Evolutionary conservation across 2,329 filamentous ascomycete genomes (phyloP), one percentile per base, ranked within the genome.

Genomic region (Camillea tinctor): DNA sequence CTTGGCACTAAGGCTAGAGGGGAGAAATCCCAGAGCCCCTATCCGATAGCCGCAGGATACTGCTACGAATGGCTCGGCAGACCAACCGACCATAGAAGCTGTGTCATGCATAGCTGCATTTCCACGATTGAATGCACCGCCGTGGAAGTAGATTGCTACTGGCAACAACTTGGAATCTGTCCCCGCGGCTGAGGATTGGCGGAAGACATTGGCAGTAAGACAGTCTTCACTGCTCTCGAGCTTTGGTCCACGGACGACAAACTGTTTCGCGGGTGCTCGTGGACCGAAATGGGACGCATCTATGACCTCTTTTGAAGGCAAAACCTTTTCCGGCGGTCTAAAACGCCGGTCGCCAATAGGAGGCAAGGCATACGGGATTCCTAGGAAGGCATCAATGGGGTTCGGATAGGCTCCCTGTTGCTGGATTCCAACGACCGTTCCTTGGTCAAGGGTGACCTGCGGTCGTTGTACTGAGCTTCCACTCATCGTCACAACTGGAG

Each of bases 1-100:
- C 22, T 79, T 78, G 7, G 78, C 73, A 59, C 81, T 77, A 58
- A 85, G 69, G 9, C 66, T 71, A 57, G 73, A 86, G 22, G 79
- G 79, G n/a, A 89, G 68, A 68, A 90, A 89, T 0, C 88, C 88
- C 67, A 88, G 78, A 3, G 82, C 81, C 8, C 81, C 80, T 48
- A 87, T 77, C 8, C 85, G 78, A 68, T 86, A 80, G 64, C 78
- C 78, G 67, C 82, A 78, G 36, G 76, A 78, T 1, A 83, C 75
- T 4, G 73, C 80, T 49, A 85, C 75, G 57, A 83, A 77, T 0
- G 79, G 78, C 57, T 76, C 66, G 11, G 67, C 71, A 0, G 71
- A 66, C 72, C 78, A 84, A n/a, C 77, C 79, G 15, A 85, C 75
- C 77, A 85, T 80, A 0, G 80, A 79, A 0, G 78, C 76, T 1